Conservation (phyloP, 2,329 filamentous ascomycete species). For the Fusarium cicatricum region DNA sequence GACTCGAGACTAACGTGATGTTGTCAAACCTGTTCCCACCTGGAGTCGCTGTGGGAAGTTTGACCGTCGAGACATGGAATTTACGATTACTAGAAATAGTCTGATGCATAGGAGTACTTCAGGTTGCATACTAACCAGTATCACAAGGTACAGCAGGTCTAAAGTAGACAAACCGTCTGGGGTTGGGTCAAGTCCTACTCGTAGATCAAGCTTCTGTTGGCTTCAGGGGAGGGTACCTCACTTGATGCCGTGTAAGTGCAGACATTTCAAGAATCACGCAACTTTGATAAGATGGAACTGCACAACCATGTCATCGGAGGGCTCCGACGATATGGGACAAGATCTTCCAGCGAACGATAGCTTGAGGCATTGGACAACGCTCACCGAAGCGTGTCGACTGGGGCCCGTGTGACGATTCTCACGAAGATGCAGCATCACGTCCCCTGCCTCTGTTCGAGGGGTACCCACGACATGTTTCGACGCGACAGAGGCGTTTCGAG, state of each 20-base stretch:
- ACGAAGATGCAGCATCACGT: slow-evolving; percentile 19
- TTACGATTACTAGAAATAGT: not conserved
- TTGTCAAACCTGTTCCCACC: slow-evolving; percentile 1
- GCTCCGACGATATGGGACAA: slow-evolving; percentile 3
- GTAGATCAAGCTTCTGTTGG: too few relatives aligned
- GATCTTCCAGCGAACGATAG: slow-evolving; percentile 6
- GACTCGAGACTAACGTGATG: not conserved
- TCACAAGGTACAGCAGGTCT: too few relatives aligned
- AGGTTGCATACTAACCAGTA: too few relatives aligned
- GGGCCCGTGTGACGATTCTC: slow-evolving; percentile 29
- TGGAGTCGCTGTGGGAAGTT: too few relatives aligned
- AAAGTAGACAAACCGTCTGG: not conserved
- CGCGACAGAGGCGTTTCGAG: slow-evolving; percentile 31
- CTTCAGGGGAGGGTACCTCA: not conserved
- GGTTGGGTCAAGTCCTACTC: not conserved
- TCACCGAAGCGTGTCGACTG: slow-evolving; percentile 10
- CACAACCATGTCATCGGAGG: slow-evolving; percentile 9
- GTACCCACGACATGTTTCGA: slow-evolving; percentile 33
- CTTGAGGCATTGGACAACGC: slow-evolving; percentile 1
- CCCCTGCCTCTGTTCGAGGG: not conserved
- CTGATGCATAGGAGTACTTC: not conserved
- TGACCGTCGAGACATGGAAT: not conserved
- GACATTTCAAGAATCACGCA: slow-evolving; percentile 9
- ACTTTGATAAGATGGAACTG: not conserved
- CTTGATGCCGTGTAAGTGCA: slow-evolving; percentile 14